These are phyloP conservation scores for Ophiostoma montium DNA, from an alignment of 2,329 filamentous ascomycete genomes.

Conservation along the genomic window DNA sequence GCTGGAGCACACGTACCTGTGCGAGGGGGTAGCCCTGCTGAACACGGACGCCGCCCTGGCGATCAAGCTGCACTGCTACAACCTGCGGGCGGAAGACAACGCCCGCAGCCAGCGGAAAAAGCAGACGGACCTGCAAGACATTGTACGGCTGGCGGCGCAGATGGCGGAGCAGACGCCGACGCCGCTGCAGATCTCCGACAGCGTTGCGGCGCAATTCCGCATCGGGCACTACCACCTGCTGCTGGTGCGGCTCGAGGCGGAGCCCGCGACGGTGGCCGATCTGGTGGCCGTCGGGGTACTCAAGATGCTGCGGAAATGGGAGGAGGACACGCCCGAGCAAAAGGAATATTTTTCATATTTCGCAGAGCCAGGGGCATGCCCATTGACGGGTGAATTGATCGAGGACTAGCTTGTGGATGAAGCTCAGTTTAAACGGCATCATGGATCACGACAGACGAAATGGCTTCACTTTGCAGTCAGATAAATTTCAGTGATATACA, in stretches of 20 bases:
- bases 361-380: neutral
- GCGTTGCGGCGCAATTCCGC: neutral
- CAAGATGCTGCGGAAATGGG: neutral
- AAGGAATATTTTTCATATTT: neutral
- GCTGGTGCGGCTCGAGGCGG: neutral
- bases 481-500: no score
- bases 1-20: neutral
- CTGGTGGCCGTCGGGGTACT: neutral
- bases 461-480: no score
- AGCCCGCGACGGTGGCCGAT: neutral
- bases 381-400: no score
- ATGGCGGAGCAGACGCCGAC: neutral
- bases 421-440: no score
- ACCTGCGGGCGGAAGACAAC: neutral
- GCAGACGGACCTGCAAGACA: neutral
- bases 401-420: no score
- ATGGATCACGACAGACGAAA: no score
- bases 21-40: neutral
- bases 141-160: neutral
- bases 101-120: neutral
- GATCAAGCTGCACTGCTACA: neutral
- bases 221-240: neutral
- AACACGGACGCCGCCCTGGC: neutral
- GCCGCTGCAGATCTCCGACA: neutral
- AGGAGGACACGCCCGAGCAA: neutral